Evolutionary conservation across 306 rosid species (phyloP).

Genomic region (Corylus heterophylla): DNA sequence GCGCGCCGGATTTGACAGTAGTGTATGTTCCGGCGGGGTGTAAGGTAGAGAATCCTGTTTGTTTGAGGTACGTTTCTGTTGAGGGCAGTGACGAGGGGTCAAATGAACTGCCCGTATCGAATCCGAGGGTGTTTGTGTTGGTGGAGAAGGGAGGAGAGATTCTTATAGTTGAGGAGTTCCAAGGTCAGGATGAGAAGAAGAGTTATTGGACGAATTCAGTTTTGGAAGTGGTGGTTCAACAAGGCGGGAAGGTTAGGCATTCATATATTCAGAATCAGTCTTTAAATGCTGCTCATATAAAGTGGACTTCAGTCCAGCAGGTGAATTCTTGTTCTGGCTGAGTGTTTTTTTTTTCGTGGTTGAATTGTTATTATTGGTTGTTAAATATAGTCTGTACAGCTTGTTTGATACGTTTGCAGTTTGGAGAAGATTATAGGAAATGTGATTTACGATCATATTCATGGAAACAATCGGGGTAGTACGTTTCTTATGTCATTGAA

Average conservation of each 20-base stretch:
- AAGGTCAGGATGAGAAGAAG: slow-evolving; percentile 28
- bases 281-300: slow-evolving; percentile 68
- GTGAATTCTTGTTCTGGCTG: slow-evolving; percentile 29
- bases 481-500: background rate
- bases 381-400: background rate
- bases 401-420: background rate
- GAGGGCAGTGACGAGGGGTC: slow-evolving; percentile 45
- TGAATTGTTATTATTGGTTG: background rate
- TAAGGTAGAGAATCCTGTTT: slow-evolving; percentile 59
- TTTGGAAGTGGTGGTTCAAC: slow-evolving; percentile 61
- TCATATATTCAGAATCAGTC: slow-evolving; percentile 92
- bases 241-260: slow-evolving; percentile 79
- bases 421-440: background rate
- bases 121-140: slow-evolving; percentile 83
- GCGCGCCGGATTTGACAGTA: slow-evolving; percentile 78
- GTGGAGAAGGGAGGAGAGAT: slow-evolving; percentile 81
- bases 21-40: slow-evolving; percentile 76
- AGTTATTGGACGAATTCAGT: slow-evolving; percentile 83
- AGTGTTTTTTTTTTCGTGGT: background rate
- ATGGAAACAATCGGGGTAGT: background rate
- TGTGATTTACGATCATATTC: background rate
- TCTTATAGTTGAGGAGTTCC: slow-evolving; percentile 74
- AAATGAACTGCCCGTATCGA: slow-evolving; percentile 54
- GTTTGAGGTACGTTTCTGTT: slow-evolving; percentile 51
- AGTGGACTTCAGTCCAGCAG: slow-evolving; percentile 92